Conservation (phyloP, 495 filamentous ascomycete genomes). For the Talaromyces adpressus region DNA sequence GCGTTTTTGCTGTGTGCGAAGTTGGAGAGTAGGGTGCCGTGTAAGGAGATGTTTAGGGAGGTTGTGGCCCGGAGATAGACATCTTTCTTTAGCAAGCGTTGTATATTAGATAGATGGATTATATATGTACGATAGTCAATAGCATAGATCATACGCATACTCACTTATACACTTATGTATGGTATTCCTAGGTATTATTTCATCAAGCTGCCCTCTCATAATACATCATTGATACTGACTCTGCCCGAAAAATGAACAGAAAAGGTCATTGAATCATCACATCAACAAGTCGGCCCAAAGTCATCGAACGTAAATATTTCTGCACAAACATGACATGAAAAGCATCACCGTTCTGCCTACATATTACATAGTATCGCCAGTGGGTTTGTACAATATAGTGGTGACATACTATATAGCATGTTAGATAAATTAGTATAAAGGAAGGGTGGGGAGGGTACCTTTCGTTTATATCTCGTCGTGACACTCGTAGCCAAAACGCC, state of each 20-base stretch:
- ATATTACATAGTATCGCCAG: conserved; percentile 38
- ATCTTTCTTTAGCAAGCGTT: background rate
- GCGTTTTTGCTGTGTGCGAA: conserved; percentile 89
- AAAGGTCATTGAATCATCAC: background rate
- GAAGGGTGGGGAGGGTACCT: conserved; percentile 49
- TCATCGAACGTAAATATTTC: background rate
- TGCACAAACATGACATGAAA: background rate
- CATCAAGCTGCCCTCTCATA: background rate
- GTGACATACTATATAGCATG: conserved; percentile 72
- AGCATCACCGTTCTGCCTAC: background rate
- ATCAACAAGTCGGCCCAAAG: background rate
- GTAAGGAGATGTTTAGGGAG: conserved; percentile 71
- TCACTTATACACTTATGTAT: background rate
- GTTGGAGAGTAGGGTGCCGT: conserved; percentile 73
- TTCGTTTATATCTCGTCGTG: conserved; percentile 92
- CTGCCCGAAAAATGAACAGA: background rate
- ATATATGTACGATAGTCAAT: background rate
- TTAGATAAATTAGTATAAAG: too few species aligned
- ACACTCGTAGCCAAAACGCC: conserved; percentile 93
- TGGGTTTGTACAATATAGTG: conserved; percentile 95
- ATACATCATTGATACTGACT: background rate
- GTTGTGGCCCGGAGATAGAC: conserved; percentile 34
- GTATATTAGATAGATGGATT: background rate
- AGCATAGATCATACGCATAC: background rate
- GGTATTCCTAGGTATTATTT: background rate